Evolutionary conservation across 202 grass and related monocot species (phyloP), one percentile per base, ranked within the genome.

Genomic region (Brachypodium distachyon): DNA sequence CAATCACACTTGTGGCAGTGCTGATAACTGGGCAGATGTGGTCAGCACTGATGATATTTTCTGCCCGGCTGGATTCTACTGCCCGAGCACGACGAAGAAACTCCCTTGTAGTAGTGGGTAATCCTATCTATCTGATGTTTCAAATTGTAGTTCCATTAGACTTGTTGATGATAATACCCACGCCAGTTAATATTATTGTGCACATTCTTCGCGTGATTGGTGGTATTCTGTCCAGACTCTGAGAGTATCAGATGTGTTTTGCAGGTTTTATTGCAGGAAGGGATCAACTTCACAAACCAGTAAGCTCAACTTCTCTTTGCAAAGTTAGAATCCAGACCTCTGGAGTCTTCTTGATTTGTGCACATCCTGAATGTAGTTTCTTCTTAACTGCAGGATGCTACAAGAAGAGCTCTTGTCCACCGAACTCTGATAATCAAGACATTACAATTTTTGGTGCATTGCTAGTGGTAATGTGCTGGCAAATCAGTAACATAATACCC

Each of bases 21-120:
- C 96, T 54, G 87, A 99, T 78, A 82, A 27, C 0, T 99, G 96
- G 96, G 89, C 92, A 37, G 96, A 99, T 59, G 89, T 99, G 10
- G 33, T 61, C 10, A 85, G 72, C 2, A 90, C 76, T 3, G 87
- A 85, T 11, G 87, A 95, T 38, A 71, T 99, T 9, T 99, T 99
- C 83, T 95, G 96, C 51, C 96, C 92, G 3, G 65, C 91, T 26
- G 96, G 96, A 72, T 98, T 70, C 81, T 95, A 98, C 65, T 98
- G 96, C 61, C 96, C 96, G 2, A 99, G 87, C 82, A 99, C 87
- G 4, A 99, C 71, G 62, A 56, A 87, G 77, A 99, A 95, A 60
- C 78, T 92, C 65, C 67, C 85, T 90, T 99, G 96, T 89, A 90
- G 96, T 90, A 92, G 89, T 92, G 96, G 96, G 92, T 97, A 97